Evolutionary conservation across 192 early-diverging fungal species (phyloP), one percentile per base, ranked within the genome.

Genomic region (Allomyces javanicus): DNA sequence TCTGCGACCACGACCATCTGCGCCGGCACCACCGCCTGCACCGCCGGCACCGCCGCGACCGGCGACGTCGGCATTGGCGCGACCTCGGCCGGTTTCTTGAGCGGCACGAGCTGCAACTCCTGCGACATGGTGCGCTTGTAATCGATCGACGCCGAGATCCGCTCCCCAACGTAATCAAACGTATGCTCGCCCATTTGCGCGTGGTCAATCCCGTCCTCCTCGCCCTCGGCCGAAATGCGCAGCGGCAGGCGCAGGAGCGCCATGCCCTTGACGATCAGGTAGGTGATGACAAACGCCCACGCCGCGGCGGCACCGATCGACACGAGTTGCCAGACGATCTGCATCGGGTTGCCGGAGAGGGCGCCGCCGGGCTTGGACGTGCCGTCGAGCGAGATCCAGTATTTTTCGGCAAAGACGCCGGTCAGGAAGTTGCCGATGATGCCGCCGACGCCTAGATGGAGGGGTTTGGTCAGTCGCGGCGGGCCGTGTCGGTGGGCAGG

Each of bases 121-220:
- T n/a, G 50, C 50, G 50, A 58, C 17, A 21, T 14, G 0, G 50
- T 58, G 21, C 50, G 50, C 50, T 58, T 58, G 50, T 21, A 58
- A 14, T 58, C 50, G 17, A 58, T n/a, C 17, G 17, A 21, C 17
- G 50, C 50, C 50, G 50, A 58, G 50, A 58, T 58, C 9, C 50
- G 50, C 17, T 14, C 50, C 17, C 50, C 50, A 21, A 76, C 25
- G 61, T 77, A 77, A 1, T 73, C 83, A 63, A 87, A 87, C 9
- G 85, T 79, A 44, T 72, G 67, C 76, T 92, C 90, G 61, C 92
- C 91, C 81, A 94, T 89, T 75, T 93, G 83, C n/a, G 88, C 73
- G 65, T 83, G 72, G 70, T 96, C 91, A 5, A 84, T 78, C 14
- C 93, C 93, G 3, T 86, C 70, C 23, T 81, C 74, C 69, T 85